Percentiles rank a stretch among this genome's conserved stretches.
phyloP scores from a whole-genome alignment of 495 filamentous ascomycete genomes.

The Aspergillus hancockii region DNA sequence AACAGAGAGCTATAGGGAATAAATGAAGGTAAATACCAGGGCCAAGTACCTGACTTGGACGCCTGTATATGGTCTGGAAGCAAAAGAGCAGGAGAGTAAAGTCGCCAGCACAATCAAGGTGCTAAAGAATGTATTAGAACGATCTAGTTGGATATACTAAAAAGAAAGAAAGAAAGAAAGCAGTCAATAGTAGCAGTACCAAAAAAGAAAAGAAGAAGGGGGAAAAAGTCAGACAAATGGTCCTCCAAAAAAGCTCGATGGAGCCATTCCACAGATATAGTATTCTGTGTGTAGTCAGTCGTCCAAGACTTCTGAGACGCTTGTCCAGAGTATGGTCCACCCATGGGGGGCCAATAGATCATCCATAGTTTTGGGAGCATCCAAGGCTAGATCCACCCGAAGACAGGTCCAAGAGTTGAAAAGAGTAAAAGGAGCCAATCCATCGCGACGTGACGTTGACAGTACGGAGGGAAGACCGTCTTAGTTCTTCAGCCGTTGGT shows the following conservation, averaged over 20 bases:
- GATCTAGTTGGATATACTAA: not conserved
- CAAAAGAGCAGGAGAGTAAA: conserved; percentile 24
- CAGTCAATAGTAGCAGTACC: not conserved
- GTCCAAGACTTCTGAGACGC: conserved; percentile 10
- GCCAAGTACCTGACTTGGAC: conserved; percentile 23
- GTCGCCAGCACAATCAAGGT: not conserved
- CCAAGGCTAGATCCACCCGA: not conserved
- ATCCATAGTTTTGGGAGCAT: not conserved
- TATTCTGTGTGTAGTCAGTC: not conserved
- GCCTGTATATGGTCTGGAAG: conserved; percentile 24
- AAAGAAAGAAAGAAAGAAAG: conserved; percentile 1
- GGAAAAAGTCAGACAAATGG: not conserved
- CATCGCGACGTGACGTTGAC: not conserved
- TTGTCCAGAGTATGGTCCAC: not conserved
- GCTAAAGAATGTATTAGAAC: conserved; percentile 7
- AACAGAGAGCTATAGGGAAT: not conserved
- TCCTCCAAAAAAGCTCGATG: not conserved
- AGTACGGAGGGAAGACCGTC: not conserved
- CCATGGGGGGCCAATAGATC: not conserved
- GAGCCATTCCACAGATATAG: not conserved
- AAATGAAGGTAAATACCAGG: conserved; percentile 14
- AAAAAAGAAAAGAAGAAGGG: not conserved
- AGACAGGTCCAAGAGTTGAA: conserved; percentile 7
- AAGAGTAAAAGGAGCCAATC: conserved; percentile 5
- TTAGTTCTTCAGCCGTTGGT: conserved; percentile 5